A percentile compares a stretch with the other conserved stretches of the same genome.
Conservation (phyloP, 148 eudicot genomes). For the Mesembryanthemum crystallinum region DNA sequence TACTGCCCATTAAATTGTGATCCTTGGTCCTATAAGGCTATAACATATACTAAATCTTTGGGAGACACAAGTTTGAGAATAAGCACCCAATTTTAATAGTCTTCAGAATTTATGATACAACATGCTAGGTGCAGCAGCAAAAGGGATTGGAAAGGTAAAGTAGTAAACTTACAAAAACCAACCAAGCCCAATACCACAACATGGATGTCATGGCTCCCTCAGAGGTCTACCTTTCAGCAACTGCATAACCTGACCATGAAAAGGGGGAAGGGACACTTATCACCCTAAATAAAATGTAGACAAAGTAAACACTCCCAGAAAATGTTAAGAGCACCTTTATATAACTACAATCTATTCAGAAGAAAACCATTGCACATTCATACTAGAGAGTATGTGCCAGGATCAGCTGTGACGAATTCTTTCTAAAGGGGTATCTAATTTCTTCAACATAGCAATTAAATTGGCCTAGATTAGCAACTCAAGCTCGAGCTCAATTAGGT, state of each 20-base stretch:
- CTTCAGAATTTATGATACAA: not conserved
- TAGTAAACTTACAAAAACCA: conserved; percentile 73
- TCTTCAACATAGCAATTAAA: too few species aligned
- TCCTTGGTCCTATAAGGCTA: not conserved
- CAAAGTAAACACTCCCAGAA: too few species aligned
- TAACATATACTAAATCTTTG: not conserved
- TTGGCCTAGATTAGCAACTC: too few species aligned
- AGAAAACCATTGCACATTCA: too few species aligned
- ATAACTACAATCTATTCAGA: too few species aligned
- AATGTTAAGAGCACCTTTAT: too few species aligned
- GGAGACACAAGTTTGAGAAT: not conserved
- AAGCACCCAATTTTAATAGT: not conserved
- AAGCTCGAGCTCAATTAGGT: too few species aligned
- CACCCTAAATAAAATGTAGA: too few species aligned
- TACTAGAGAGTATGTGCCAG: too few species aligned
- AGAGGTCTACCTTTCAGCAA: conserved; percentile 53
- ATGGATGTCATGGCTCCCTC: conserved; percentile 60
- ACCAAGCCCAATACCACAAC: conserved; percentile 88
- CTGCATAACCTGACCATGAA: conserved; percentile 53
- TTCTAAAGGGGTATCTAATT: too few species aligned
- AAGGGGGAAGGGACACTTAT: not conserved
- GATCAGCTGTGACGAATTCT: too few species aligned
- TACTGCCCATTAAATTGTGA: too few species aligned
- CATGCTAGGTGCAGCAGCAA: not conserved
- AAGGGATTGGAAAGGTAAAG: not conserved